A percentile compares a stretch with the other conserved stretches of the same genome.
phyloP scores from a whole-genome alignment of 2,329 filamentous ascomycete genomes.

The Diaporthe destruens region DNA sequence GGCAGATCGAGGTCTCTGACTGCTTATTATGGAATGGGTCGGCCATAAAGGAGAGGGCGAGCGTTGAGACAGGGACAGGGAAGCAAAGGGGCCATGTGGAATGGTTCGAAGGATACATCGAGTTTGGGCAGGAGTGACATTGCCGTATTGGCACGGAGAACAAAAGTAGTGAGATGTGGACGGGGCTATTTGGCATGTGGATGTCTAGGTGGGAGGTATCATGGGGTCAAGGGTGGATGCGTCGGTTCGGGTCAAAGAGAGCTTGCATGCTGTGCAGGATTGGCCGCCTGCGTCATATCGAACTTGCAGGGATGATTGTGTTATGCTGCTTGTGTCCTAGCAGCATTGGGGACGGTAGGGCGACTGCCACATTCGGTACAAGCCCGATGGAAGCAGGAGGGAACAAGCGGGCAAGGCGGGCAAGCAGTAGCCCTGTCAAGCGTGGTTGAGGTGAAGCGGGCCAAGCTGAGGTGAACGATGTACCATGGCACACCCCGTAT shows the following conservation, averaged over 20 bases:
- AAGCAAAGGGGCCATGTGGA: constrained; percentile 42
- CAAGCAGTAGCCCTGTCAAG: constrained; percentile 39
- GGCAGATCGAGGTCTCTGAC: constrained; percentile 40
- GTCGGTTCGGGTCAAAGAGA: constrained; percentile 49
- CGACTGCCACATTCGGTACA: constrained; percentile 36
- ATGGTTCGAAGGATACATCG: constrained; percentile 46
- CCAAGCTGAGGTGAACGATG: constrained; percentile 34
- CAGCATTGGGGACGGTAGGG: constrained; percentile 32
- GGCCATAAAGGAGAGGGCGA: constrained; percentile 39
- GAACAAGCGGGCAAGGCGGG: constrained; percentile 35
- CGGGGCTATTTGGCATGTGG: constrained; percentile 51
- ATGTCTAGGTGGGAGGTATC: constrained; percentile 44
- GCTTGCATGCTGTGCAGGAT: constrained; percentile 48
- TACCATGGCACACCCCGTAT: constrained; percentile 23
- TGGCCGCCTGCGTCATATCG: constrained; percentile 52
- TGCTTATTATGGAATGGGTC: constrained; percentile 42
- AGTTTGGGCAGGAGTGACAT: constrained; percentile 46
- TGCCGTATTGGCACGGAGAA: constrained; percentile 50
- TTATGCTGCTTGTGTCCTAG: constrained; percentile 37
- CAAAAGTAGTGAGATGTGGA: constrained; percentile 47
- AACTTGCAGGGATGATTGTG: constrained; percentile 41
- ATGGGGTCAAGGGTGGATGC: constrained; percentile 45
- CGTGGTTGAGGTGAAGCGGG: constrained; percentile 33
- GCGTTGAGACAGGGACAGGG: constrained; percentile 44
- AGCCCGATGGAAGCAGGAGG: constrained; percentile 33